Conservation (phyloP, 257 asterid species). For the Lycium ferocissimum region DNA sequence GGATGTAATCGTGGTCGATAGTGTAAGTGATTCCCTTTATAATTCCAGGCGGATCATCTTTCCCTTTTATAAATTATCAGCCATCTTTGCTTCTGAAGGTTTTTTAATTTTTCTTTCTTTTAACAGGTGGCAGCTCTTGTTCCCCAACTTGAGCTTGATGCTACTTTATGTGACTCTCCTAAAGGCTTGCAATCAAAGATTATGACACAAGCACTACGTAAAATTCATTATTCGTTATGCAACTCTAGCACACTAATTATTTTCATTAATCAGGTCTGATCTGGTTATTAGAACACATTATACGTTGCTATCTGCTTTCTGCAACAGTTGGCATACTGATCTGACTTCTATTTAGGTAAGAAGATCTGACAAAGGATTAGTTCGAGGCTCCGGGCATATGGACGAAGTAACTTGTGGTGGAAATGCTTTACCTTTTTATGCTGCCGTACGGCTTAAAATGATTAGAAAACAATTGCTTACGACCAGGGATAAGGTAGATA, state of each 20-base stretch:
- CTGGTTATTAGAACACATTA: constrained; percentile 32
- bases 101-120: constrained; percentile 34
- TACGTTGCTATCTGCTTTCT: background rate
- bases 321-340: constrained; percentile 1
- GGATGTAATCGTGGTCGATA: constrained; percentile 90
- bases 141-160: constrained; percentile 81
- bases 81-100: background rate
- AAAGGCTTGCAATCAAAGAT: constrained; percentile 67
- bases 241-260: constrained; percentile 82
- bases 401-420: constrained; percentile 97
- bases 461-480: constrained; percentile 75
- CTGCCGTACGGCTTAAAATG: constrained; percentile 85
- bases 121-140: constrained; percentile 97
- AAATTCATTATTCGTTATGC: constrained; percentile 80
- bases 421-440: constrained; percentile 90
- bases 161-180: constrained; percentile 50
- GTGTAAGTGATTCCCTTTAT: constrained; percentile 62
- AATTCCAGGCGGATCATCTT: background rate
- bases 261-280: constrained; percentile 85
- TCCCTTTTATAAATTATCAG: background rate
- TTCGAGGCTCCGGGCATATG: constrained; percentile 55
- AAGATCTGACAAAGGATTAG: constrained; percentile 58
- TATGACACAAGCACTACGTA: constrained; percentile 90
- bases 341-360: constrained; percentile 56
- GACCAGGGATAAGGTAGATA: constrained; percentile 64